phyloP scores from a whole-genome alignment of 2,329 filamentous ascomycete species.

The Ophiognomonia clavigignenti-juglandacearum region DNA sequence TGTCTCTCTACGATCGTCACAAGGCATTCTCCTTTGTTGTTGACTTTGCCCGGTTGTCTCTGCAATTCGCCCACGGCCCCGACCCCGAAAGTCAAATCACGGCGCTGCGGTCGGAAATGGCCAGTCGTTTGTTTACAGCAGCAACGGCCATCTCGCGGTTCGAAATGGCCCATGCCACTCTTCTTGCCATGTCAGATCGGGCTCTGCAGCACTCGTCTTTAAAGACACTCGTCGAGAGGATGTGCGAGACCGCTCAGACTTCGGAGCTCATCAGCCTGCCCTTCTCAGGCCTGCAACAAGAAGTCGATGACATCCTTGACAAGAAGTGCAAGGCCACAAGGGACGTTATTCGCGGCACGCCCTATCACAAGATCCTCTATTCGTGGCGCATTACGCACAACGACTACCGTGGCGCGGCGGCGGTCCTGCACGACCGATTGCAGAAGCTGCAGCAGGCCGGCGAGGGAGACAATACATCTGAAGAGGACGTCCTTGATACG shows the following conservation, averaged over 20 bases:
- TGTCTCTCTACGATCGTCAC: constrained; percentile 73
- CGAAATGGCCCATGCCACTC: constrained; percentile 73
- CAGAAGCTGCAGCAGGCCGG: constrained; percentile 56
- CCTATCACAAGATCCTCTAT: constrained; percentile 87
- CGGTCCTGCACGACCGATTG: constrained; percentile 58
- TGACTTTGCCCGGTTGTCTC: constrained; percentile 73
- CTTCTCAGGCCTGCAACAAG: constrained; percentile 70
- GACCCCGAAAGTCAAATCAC: no score
- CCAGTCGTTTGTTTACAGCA: constrained; percentile 79
- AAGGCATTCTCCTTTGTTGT: constrained; percentile 76
- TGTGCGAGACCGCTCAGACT: constrained; percentile 63
- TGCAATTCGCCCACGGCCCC: constrained; percentile 53
- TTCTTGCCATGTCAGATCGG: constrained; percentile 67
- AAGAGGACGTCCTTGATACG: constrained; percentile 56
- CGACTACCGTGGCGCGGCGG: constrained; percentile 78
- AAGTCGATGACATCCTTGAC: constrained; percentile 73
- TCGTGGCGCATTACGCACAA: constrained; percentile 80
- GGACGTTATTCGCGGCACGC: constrained; percentile 59
- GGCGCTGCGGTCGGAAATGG: constrained; percentile 61
- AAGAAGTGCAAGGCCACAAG: constrained; percentile 65
- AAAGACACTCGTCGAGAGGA: constrained; percentile 62
- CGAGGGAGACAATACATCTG: constrained; percentile 51
- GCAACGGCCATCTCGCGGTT: constrained; percentile 76
- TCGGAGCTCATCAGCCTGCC: constrained; percentile 69
- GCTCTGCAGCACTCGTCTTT: constrained; percentile 70